phyloP scores from a whole-genome alignment of 345 rosid species.

The Boechera stricta region DNA sequence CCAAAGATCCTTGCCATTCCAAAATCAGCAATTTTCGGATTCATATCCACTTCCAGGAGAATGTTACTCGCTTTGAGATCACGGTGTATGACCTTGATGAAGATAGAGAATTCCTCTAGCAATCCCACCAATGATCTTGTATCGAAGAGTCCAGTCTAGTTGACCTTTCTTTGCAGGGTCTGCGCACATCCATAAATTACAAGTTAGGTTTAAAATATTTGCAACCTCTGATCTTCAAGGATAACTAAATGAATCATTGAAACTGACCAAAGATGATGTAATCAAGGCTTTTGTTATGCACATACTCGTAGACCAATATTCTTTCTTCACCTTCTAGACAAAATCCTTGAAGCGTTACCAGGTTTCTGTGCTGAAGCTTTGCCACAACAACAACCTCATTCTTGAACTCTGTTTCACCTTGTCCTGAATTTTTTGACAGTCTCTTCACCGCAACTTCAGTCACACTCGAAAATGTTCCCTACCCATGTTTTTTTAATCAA shows the following conservation, averaged over 20 bases:
- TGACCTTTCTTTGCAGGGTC: too few relatives aligned
- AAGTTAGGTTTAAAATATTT: too few relatives aligned
- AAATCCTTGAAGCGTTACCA: background rate
- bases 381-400: background rate
- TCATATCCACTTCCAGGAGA: background rate
- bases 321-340: background rate
- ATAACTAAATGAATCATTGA: too few relatives aligned
- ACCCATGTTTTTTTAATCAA: too few relatives aligned
- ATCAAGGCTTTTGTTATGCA: too few relatives aligned
- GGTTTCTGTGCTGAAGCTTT: background rate
- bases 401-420: background rate
- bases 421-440: background rate
- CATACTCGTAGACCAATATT: background rate
- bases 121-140: background rate
- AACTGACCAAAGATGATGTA: too few relatives aligned
- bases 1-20: conserved; percentile 1
- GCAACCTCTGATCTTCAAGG: too few relatives aligned
- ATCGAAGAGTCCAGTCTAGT: background rate
- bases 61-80: conserved; percentile 1
- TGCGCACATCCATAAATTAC: too few relatives aligned
- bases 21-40: background rate
- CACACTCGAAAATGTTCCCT: background rate
- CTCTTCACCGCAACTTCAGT: background rate
- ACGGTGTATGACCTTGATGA: conserved; percentile 10
- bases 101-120: background rate